Evolutionary conservation across 2,329 filamentous ascomycete species (phyloP).

Genomic region (Pseudodiploospora longispora): DNA sequence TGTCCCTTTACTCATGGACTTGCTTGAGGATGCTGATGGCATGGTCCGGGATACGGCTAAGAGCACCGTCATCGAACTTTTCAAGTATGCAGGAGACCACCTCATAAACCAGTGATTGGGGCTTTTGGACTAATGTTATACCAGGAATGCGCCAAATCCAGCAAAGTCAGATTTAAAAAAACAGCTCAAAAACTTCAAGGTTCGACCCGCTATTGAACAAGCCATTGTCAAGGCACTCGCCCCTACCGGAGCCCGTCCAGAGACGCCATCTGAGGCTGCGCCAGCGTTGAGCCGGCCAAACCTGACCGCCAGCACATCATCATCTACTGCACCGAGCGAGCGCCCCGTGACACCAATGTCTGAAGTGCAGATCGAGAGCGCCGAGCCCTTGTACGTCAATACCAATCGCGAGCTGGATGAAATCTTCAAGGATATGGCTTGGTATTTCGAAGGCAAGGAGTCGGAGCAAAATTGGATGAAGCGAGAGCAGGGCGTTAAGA

Average conservation of each 20-base stretch:
- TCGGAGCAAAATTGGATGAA: slow-evolving; percentile 86
- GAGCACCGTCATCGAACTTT: slow-evolving; percentile 75
- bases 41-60: slow-evolving; percentile 82
- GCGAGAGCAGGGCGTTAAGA: slow-evolving; percentile 72
- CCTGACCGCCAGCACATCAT: slow-evolving; percentile 40
- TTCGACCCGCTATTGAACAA: slow-evolving; percentile 76
- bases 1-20: slow-evolving; percentile 73
- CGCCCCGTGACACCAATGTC: slow-evolving; percentile 53
- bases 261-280: slow-evolving; percentile 32
- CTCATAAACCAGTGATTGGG: neutral
- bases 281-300: slow-evolving; percentile 33
- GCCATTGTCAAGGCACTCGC: slow-evolving; percentile 71
- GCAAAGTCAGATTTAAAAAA: slow-evolving; percentile 86
- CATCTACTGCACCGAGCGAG: slow-evolving; percentile 40
- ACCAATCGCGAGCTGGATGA: slow-evolving; percentile 85
- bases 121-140: slow-evolving; percentile 5
- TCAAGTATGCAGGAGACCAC: slow-evolving; percentile 48
- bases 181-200: slow-evolving; percentile 75
- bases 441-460: slow-evolving; percentile 79
- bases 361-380: slow-evolving; percentile 57
- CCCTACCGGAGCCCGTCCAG: slow-evolving; percentile 37
- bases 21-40: slow-evolving; percentile 84
- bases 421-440: slow-evolving; percentile 71
- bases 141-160: slow-evolving; percentile 64
- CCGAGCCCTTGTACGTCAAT: slow-evolving; percentile 78